phyloP scores from a whole-genome alignment of 129 eudicot genomes.

The Deinandra increscens region DNA sequence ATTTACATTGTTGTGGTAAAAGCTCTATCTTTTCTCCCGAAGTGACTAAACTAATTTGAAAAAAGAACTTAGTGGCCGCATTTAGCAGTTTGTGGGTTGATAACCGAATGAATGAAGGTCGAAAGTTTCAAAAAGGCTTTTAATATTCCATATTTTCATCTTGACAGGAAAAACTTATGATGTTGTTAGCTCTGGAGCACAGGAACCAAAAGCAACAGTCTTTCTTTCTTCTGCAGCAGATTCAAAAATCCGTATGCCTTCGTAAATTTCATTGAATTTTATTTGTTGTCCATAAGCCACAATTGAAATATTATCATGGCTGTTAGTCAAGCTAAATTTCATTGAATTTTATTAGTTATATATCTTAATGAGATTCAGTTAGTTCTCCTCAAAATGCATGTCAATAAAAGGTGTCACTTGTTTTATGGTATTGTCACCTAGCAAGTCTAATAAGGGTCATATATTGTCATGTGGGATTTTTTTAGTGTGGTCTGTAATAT shows the following conservation, averaged over 20 bases:
- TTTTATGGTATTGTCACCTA: neutral
- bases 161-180: conserved; percentile 71
- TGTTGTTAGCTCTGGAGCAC: conserved; percentile 46
- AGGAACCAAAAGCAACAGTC: conserved; percentile 64
- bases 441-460: too few species aligned
- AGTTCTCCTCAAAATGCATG: neutral
- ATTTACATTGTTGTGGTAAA: neutral
- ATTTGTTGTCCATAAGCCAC: neutral
- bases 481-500: too few species aligned
- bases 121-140: neutral
- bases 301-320: neutral
- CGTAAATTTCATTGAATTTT: neutral
- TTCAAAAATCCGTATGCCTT: conserved; percentile 54
- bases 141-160: neutral
- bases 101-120: neutral
- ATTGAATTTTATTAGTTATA: too few species aligned
- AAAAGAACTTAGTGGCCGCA: neutral
- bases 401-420: neutral
- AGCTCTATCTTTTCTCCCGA: neutral
- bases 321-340: neutral
- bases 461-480: too few species aligned
- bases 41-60: neutral
- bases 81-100: neutral
- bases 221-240: conserved; percentile 57
- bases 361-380: neutral